These are phyloP conservation scores for Crithidia acanthocephali DNA, from an alignment of 208 protist genomes.

Conservation along the genomic window DNA sequence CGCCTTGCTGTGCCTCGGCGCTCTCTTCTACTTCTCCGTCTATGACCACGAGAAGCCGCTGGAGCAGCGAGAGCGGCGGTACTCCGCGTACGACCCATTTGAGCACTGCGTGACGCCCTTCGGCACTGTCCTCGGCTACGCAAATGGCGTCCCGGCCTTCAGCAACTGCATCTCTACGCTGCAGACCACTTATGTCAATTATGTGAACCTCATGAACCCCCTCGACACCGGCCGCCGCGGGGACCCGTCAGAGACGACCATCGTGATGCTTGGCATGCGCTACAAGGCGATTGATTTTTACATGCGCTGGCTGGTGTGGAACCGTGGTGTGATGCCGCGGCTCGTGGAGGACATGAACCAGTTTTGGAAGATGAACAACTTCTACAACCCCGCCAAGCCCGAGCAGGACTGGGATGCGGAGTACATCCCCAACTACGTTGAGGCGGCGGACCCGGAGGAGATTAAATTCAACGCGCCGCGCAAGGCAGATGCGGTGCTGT, in stretches of 20 bases:
- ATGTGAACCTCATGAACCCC: conserved; percentile 44
- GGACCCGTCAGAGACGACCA: conserved; percentile 35
- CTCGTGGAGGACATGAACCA: conserved; percentile 28
- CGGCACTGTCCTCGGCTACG: conserved; percentile 57
- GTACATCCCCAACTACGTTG: conserved; percentile 48
- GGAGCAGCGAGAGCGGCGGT: not conserved
- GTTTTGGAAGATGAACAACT: conserved; percentile 44
- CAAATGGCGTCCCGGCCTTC: conserved; percentile 53
- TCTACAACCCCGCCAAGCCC: conserved; percentile 44
- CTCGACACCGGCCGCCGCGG: conserved; percentile 40
- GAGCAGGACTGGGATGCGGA: conserved; percentile 42
- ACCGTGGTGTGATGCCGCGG: conserved; percentile 40
- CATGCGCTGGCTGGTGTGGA: conserved; percentile 52
- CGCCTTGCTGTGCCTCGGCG: conserved; percentile 19
- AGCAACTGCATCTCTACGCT: conserved; percentile 68
- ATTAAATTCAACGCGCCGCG: conserved; percentile 50
- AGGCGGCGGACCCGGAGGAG: conserved; percentile 39
- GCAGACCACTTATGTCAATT: conserved; percentile 32
- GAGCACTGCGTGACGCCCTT: conserved; percentile 52
- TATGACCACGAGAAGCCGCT: conserved; percentile 22
- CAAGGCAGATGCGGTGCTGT: conserved; percentile 52
- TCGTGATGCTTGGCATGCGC: conserved; percentile 45
- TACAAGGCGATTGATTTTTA: conserved; percentile 54
- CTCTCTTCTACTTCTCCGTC: conserved; percentile 29
- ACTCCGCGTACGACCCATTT: conserved; percentile 39